A percentile compares a stretch with the other conserved stretches of the same genome.
phyloP scores from a whole-genome alignment of 148 eudicot species.

The Spergularia marina region DNA sequence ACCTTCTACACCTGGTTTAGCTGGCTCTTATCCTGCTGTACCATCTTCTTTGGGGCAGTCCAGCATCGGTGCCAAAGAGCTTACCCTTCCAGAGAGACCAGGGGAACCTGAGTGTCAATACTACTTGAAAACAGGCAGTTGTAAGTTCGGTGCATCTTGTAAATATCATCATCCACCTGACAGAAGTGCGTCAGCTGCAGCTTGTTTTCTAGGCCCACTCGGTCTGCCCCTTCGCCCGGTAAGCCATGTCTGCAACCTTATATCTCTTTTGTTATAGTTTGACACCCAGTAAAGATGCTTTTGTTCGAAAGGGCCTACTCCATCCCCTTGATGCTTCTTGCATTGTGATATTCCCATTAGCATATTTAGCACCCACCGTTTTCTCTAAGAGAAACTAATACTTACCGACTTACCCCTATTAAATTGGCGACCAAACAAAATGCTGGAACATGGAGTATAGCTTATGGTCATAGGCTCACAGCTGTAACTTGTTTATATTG shows the following conservation, averaged over 20 bases:
- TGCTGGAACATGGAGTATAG: no score
- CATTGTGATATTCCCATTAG: not conserved
- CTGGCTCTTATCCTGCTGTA: constrained; percentile 48
- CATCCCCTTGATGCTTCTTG: not conserved
- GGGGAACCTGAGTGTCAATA: constrained; percentile 77
- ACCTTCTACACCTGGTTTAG: constrained; percentile 57
- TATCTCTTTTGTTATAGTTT: constrained; percentile 1
- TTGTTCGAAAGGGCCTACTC: not conserved
- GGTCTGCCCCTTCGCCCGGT: constrained; percentile 95
- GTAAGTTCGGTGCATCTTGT: constrained; percentile 80
- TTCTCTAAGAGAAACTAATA: no score
- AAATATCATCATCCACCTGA: constrained; percentile 88
- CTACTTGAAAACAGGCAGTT: constrained; percentile 78
- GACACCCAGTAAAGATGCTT: not conserved
- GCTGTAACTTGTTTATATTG: no score
- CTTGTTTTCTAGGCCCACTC: constrained; percentile 56
- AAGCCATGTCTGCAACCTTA: constrained; percentile 28
- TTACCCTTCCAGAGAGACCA: constrained; percentile 67
- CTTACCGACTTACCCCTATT: no score
- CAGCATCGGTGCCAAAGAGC: constrained; percentile 39
- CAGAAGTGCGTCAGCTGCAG: constrained; percentile 41
- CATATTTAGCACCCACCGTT: no score
- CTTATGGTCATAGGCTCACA: no score
- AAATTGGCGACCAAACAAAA: no score
- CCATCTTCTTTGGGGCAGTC: constrained; percentile 49